Conservation (phyloP, 2,329 filamentous ascomycete genomes). For the Diplocarpon mali region DNA sequence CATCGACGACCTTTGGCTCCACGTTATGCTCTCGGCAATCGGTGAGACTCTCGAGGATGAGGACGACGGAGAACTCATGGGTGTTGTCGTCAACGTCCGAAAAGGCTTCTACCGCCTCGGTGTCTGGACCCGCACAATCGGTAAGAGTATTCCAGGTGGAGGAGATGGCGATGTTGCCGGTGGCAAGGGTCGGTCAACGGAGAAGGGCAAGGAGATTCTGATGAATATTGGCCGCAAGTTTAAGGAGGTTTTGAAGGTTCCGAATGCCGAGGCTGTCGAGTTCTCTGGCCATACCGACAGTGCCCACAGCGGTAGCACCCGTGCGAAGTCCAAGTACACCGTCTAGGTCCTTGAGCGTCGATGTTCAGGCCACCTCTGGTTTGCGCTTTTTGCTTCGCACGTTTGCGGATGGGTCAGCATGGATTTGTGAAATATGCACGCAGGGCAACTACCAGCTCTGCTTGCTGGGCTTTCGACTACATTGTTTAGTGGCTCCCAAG, state of each 20-base stretch:
- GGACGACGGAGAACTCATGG: constrained; percentile 95
- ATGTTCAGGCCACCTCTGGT: no score
- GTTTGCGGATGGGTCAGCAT: constrained; percentile 11
- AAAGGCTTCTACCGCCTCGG: constrained; percentile 97
- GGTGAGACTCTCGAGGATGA: constrained; percentile 98
- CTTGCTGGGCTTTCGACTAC: constrained; percentile 2
- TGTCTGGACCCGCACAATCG: constrained; percentile 91
- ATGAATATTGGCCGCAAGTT: constrained; percentile 78
- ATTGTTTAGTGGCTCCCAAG: constrained; percentile 4
- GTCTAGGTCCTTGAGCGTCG: constrained; percentile 43
- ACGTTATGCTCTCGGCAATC: constrained; percentile 92
- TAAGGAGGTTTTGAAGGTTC: constrained; percentile 83
- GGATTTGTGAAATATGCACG: constrained; percentile 18
- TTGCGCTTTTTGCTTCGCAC: constrained; percentile 3
- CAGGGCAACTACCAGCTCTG: constrained; percentile 1
- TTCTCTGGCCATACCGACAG: constrained; percentile 96
- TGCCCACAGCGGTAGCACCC: constrained; percentile 83
- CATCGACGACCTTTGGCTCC: constrained; percentile 92
- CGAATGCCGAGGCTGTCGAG: constrained; percentile 68
- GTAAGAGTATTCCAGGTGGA: constrained; percentile 68
- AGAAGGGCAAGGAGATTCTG: constrained; percentile 79
- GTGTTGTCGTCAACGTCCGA: constrained; percentile 96
- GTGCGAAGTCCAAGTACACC: constrained; percentile 87
- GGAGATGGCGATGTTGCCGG: constrained; percentile 62
- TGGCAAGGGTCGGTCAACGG: constrained; percentile 63